phyloP scores from a whole-genome alignment of 2,329 filamentous ascomycete species.

The Chaetoscypha palmicola region DNA sequence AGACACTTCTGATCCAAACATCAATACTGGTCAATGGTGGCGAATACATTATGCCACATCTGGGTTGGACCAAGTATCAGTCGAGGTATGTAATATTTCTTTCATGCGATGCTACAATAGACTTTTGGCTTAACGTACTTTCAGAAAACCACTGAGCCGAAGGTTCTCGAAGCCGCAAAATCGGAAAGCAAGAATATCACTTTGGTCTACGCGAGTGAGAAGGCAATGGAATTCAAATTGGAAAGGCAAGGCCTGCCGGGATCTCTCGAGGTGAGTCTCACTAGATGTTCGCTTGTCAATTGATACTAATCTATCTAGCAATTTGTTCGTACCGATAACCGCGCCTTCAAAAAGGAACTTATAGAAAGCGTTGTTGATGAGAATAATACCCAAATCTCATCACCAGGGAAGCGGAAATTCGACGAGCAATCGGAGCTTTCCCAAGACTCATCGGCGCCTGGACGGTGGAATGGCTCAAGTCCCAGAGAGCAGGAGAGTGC shows the following conservation, averaged over 20 bases:
- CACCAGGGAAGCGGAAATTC: conserved; percentile 26
- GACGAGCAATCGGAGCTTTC: conserved; percentile 16
- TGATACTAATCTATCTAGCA: conserved; percentile 29
- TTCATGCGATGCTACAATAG: neutral
- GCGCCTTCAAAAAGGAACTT: conserved; percentile 44
- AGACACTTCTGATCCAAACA: conserved; percentile 23
- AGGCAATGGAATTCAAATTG: conserved; percentile 33
- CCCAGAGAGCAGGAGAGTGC: conserved; percentile 3
- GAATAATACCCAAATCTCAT: conserved; percentile 12
- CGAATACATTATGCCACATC: conserved; percentile 39
- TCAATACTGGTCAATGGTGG: conserved; percentile 47
- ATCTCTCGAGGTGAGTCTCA: conserved; percentile 31
- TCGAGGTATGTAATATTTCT: conserved; percentile 39
- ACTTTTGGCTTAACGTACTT: conserved; percentile 3
- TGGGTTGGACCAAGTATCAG: conserved; percentile 37
- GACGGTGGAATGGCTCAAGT: conserved; percentile 3
- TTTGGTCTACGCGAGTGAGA: conserved; percentile 48
- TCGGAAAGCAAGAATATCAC: conserved; percentile 42
- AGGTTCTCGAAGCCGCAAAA: conserved; percentile 41
- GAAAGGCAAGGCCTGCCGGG: conserved; percentile 34
- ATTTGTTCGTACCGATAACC: conserved; percentile 47
- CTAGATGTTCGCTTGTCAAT: conserved; percentile 17
- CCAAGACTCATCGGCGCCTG: conserved; percentile 1
- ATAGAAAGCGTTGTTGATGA: conserved; percentile 9
- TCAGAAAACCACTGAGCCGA: conserved; percentile 42